Evolutionary conservation across 306 rosid species (phyloP), one percentile per base, ranked within the genome.

Genomic region (Potentilla sterilis): DNA sequence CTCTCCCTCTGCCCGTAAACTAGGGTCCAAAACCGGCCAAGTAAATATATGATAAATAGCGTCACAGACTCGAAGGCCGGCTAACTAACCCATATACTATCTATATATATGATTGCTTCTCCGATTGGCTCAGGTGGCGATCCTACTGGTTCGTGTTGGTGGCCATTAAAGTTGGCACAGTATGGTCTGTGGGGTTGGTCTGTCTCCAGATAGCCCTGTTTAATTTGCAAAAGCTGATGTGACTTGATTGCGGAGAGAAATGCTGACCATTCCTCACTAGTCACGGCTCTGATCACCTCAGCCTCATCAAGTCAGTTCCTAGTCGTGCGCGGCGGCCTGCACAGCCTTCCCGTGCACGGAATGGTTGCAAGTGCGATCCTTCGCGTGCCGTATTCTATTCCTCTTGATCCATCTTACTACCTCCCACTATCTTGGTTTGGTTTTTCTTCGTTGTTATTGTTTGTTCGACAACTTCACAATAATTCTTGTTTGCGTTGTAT

Each of bases 181-280:
- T 13, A 6, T 34, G 21, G 9, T 15, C 40, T 5, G 67, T 62
- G 67, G 42, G 67, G 67, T 7, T 62, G 67, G 42, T 7, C 21
- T 62, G 67, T 22, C 64, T 58, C 64, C 67, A 34, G 41, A 62
- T 32, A 14, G 10, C 21, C 37, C 7, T 32, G n/a, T 34, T 61
- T 5, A 28, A 13, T 11, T 28, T 14, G 67, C 7, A 32, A 28
- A 62, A 32, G n/a, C 67, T 62, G 42, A 15, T 62, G 67, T 15
- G 67, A 62, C 67, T 62, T 62, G 42, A 62, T 32, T 14, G 67
- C 67, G 40, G 38, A 59, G 12, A 59, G 65, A 59, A 57, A 57
- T 57, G 14, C 40, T 21, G 15, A 11, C 16, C 7, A 57, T 9
- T 13, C 1, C 13, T 21, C 62, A 9, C 65, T 19, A 61, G 41